A percentile compares a stretch with the other conserved stretches of the same genome.
phyloP scores from a whole-genome alignment of 305 asterid genomes.

The Solanum hybrid region DNA sequence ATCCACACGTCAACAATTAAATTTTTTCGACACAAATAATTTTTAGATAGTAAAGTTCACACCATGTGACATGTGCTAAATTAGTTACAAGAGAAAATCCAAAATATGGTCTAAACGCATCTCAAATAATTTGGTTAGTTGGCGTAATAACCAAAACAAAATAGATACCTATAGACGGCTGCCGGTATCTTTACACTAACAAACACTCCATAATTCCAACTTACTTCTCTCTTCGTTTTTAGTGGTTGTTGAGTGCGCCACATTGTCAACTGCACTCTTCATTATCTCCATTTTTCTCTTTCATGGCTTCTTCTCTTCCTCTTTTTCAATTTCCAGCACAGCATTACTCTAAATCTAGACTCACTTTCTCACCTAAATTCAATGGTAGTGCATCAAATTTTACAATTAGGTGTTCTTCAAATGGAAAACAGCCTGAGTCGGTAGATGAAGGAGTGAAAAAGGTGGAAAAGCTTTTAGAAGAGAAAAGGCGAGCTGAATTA shows the following conservation, averaged over 20 bases:
- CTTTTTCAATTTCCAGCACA: constrained; percentile 33
- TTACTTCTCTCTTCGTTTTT: neutral
- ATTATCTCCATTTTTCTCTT: constrained; percentile 14
- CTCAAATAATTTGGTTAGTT: neutral
- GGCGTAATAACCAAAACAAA: neutral
- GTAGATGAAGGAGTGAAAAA: constrained; percentile 40
- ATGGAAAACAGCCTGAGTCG: constrained; percentile 33
- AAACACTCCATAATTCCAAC: neutral
- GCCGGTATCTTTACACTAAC: neutral
- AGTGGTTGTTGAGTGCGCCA: constrained; percentile 2
- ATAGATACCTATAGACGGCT: neutral
- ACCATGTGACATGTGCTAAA: neutral
- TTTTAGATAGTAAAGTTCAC: neutral
- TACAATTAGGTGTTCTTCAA: constrained; percentile 51
- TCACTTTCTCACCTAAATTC: constrained; percentile 15
- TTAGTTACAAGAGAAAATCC: neutral
- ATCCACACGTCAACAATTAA: neutral
- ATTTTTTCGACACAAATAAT: neutral
- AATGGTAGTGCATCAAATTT: constrained; percentile 48
- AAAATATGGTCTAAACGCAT: neutral
- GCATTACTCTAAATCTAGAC: constrained; percentile 16
- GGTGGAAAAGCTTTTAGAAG: constrained; percentile 50
- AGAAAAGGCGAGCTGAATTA: constrained; percentile 67
- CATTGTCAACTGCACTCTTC: neutral
- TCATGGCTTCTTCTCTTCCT: constrained; percentile 60